These are phyloP conservation scores for Suillus clintonianus DNA, from an alignment of 768 basidiomycete genomes.

Conservation along the genomic window DNA sequence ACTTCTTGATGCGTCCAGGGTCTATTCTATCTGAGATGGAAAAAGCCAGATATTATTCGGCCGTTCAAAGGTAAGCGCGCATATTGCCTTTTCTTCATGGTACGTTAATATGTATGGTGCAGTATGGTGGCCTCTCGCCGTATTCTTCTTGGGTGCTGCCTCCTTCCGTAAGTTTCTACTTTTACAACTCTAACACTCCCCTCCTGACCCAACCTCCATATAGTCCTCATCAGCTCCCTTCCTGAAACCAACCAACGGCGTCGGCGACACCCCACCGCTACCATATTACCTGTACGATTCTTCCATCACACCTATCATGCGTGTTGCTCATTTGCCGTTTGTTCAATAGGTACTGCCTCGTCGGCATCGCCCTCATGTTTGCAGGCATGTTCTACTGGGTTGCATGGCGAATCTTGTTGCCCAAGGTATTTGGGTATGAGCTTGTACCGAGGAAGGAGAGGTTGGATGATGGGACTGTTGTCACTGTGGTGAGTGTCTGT, in stretches of 20 bases:
- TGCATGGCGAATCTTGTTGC: constrained; percentile 51
- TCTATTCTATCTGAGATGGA: constrained; percentile 58
- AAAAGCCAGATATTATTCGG: constrained; percentile 44
- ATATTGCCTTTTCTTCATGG: neutral
- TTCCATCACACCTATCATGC: neutral
- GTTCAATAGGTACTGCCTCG: constrained; percentile 47
- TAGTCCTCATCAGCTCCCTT: constrained; percentile 62
- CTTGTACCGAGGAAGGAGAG: constrained; percentile 50
- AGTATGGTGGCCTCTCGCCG: constrained; percentile 59
- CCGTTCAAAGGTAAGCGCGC: constrained; percentile 51
- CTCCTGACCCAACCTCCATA: neutral
- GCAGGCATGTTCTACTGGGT: constrained; percentile 56
- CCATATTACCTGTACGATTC: constrained; percentile 52
- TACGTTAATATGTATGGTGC: neutral
- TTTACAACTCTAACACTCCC: rapidly evolving
- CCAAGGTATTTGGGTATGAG: constrained; percentile 48
- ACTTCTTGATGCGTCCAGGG: constrained; percentile 33
- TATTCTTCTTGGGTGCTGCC: constrained; percentile 55
- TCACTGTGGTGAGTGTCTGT: constrained; percentile 46
- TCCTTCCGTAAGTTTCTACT: constrained; percentile 45
- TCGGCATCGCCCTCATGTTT: constrained; percentile 51
- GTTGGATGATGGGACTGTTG: constrained; percentile 54
- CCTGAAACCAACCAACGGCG: constrained; percentile 52
- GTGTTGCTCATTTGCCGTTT: neutral
- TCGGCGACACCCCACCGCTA: constrained; percentile 61